These are phyloP conservation scores for Leccinum holopus DNA, from an alignment of 1,284 basidiomycete genomes.

Conservation along the genomic window DNA sequence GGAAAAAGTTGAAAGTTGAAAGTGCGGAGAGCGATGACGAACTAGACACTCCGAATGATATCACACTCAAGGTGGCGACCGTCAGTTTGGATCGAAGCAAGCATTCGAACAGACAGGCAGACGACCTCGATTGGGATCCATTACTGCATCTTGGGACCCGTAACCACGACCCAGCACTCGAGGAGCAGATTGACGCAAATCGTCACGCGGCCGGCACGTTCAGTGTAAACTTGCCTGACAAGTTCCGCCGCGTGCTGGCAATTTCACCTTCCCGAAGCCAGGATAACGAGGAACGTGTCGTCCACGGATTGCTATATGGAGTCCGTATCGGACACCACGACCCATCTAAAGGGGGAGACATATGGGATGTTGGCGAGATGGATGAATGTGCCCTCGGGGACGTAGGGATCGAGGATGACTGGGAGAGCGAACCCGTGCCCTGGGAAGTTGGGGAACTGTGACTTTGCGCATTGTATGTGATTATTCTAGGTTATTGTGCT, in stretches of 20 bases:
- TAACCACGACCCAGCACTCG: conserved; percentile 32
- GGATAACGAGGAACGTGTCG: conserved; percentile 54
- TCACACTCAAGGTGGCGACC: conserved; percentile 25
- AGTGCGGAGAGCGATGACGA: conserved; percentile 39
- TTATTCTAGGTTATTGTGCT: conserved; percentile 21
- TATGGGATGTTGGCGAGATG: conserved; percentile 75
- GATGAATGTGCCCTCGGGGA: conserved; percentile 35
- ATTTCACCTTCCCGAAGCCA: conserved; percentile 46
- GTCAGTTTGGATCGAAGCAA: conserved; percentile 16
- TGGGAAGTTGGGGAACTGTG: conserved; percentile 76
- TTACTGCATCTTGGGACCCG: conserved; percentile 39
- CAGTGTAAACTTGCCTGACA: conserved; percentile 63
- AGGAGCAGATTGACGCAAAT: conserved; percentile 27
- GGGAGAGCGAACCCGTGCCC: conserved; percentile 77
- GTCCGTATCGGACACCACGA: conserved; percentile 56
- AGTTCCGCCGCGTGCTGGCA: conserved; percentile 60
- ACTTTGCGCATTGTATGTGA: conserved; percentile 27
- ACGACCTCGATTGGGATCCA: conserved; percentile 43
- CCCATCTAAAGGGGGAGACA: conserved; percentile 60
- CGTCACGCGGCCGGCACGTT: conserved; percentile 36
- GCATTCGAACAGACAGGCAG: conserved; percentile 7
- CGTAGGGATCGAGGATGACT: conserved; percentile 65
- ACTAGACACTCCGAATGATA: conserved; percentile 22
- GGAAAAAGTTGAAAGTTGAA: conserved; percentile 43
- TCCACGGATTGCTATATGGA: conserved; percentile 60